Evolutionary conservation across 805 yeast species (phyloP), one percentile per base, ranked within the genome.

Genomic region (Dipodascus albidus): DNA sequence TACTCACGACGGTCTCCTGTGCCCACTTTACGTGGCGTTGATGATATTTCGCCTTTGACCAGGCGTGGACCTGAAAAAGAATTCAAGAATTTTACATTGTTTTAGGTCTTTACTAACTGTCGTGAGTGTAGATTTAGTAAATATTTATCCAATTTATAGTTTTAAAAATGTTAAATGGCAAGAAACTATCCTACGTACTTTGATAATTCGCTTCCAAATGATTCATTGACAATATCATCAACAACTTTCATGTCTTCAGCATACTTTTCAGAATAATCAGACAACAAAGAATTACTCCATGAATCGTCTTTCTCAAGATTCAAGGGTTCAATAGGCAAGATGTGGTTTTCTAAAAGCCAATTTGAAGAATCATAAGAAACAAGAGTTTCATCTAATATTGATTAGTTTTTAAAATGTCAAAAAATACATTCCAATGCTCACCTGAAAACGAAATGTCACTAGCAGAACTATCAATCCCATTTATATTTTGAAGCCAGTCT

Each of bases 1-100:
- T 38, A 38, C 44, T 38, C 44, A 38, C 44, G 44, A 38, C 44
- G 44, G 44, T 38, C 44, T 38, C 44, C 44, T 38, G 44, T 38
- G 44, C 44, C 44, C 44, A 14, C 44, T 38, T 11, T 38, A 38
- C n/a, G 44, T 38, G 44, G 44, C 44, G 44, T 38, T 38, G 44
- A 38, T 38, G 44, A 38, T 38, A 38, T 38, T 38, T 17, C 44
- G 44, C 44, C 44, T 38, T 38, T 38, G 44, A 38, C 44, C 44
- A 38, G 44, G 44, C 44, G 44, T 38, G 44, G 44, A 38, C 44
- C 44, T 38, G 44, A 38, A 11, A 38, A 19, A 38, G n/a, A 27
- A 11, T 27, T 27, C 6, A 27, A 27, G 9, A 27, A 27, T 6
- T 11, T 11, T 6, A 27, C 9, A 6, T 27, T 27, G 33, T 27